Base-by-base conservation (phyloP, 2,329 filamentous ascomycete species). In the Huntiella abstrusa region DNA sequence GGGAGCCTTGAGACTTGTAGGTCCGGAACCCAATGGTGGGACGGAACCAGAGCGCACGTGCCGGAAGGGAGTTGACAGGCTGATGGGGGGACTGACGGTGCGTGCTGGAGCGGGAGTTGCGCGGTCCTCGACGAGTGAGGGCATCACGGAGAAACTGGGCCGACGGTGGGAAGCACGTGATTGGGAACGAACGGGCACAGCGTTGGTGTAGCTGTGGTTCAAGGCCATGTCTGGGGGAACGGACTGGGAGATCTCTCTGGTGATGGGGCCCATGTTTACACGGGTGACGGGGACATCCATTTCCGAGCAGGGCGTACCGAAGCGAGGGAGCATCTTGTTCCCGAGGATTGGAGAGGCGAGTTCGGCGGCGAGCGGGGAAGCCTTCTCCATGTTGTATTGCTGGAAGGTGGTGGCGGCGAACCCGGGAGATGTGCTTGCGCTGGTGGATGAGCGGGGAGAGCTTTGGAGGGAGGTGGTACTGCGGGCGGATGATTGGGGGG, bases 261-360 rank as follows among this genome's bases (percentile, higher is more conserved):
- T 70, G 32, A 93, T 68, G 5, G 83, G 83, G 0, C 80, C 83
- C 12, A 76, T 55, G 1, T 75, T 74, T 38, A 87, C 67, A 2
- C 79, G 72, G 1, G 83, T 91, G 49, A 92, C 64, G 0, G 88
- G 87, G 10, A 87, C 77, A 58, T 95, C 88, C 69, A 88, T 80
- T 57, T 93, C 86, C 2, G 87, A 93, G 59, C 87, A 83, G 12
- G 87, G 86, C 0, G 84, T 92, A n/a, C 76, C 80, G 52, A 84
- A 79, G 46, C 83, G 77, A 62, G 86, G 87, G 37, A 80, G 66
- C 15, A 67, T 72, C 43, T 70, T 66, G 16, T 34, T 22, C 22
- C 32, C 13, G 13, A 33, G 33, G 37, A 49, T 57, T 0, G 71
- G 68, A 3, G 80, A 73, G 51, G 70, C 67, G 47, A 75, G 63